Conservation (phyloP, 139 green algal species). For the Chlamydomonas asymmetrica region DNA sequence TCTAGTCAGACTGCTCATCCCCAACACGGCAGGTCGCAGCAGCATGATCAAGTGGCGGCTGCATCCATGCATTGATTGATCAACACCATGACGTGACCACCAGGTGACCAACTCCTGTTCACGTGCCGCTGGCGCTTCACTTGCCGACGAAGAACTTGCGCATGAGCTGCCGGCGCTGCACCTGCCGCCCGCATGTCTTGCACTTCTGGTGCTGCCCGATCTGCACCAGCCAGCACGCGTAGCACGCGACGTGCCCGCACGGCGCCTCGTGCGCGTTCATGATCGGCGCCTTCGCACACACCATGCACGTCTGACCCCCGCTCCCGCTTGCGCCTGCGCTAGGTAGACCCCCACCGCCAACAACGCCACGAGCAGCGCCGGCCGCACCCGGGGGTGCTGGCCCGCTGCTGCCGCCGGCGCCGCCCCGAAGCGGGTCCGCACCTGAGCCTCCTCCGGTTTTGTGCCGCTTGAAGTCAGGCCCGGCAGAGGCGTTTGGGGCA, state of each 20-base stretch:
- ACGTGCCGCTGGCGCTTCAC: no score
- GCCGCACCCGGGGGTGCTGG: neutral
- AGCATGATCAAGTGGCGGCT: no score
- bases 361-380: neutral
- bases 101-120: no score
- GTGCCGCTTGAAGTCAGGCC: neutral
- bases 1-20: no score
- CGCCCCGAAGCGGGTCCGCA: neutral
- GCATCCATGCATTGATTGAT: no score
- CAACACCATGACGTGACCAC: no score
- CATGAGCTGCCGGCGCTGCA: slow-evolving; percentile 52
- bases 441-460: neutral
- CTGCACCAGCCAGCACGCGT: slow-evolving; percentile 62
- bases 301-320: slow-evolving; percentile 21
- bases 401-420: neutral
- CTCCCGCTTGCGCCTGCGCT: neutral
- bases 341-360: slow-evolving; percentile 3
- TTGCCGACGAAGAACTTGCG: slow-evolving; percentile 52
- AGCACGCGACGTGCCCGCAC: slow-evolving; percentile 68
- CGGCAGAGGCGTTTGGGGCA: neutral
- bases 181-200: slow-evolving; percentile 33
- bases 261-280: slow-evolving; percentile 44
- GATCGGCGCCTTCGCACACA: slow-evolving; percentile 53
- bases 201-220: slow-evolving; percentile 51
- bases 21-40: no score